phyloP scores from a whole-genome alignment of 768 basidiomycete species.

The Xerocomus spinulosus region DNA sequence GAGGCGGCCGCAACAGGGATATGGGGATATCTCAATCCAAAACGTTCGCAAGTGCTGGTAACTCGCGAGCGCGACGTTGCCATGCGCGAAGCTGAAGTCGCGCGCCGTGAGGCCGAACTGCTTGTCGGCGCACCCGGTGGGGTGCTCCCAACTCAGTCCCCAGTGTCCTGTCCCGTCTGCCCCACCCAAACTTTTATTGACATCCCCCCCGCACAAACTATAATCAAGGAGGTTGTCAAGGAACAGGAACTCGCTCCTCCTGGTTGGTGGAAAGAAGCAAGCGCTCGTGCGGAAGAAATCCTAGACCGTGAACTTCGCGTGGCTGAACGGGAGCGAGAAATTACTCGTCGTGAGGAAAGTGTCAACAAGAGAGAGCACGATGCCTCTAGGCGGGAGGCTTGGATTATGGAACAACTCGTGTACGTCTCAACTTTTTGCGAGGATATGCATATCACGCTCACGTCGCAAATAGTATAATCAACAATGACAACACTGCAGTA shows the following conservation, averaged over 20 bases:
- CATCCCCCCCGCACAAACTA: conserved; percentile 64
- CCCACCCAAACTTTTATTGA: conserved; percentile 49
- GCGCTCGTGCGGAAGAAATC: conserved; percentile 71
- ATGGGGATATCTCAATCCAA: conserved; percentile 73
- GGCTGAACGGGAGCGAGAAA: conserved; percentile 80
- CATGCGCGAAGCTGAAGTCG: conserved; percentile 81
- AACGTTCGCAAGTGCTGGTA: conserved; percentile 75
- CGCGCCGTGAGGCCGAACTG: conserved; percentile 82
- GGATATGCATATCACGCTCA: conserved; percentile 2
- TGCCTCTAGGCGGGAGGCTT: conserved; percentile 77
- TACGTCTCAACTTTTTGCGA: conserved; percentile 35
- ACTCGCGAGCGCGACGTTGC: conserved; percentile 78
- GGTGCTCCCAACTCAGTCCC: conserved; percentile 54
- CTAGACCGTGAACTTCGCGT: conserved; percentile 83
- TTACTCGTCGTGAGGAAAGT: conserved; percentile 78
- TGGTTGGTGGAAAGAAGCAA: conserved; percentile 70
- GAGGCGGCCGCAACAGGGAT: conserved; percentile 48
- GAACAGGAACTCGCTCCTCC: conserved; percentile 76
- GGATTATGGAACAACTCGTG: conserved; percentile 94
- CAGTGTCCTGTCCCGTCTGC: conserved; percentile 56
- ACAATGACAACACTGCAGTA: conserved; percentile 61
- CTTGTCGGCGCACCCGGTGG: conserved; percentile 82
- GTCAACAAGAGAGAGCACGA: conserved; percentile 86
- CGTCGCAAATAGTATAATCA: conserved; percentile 49
- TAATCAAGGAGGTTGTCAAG: conserved; percentile 85